Evolutionary conservation across 2,329 filamentous ascomycete genomes (phyloP).

Genomic region (Bisporella sp.): DNA sequence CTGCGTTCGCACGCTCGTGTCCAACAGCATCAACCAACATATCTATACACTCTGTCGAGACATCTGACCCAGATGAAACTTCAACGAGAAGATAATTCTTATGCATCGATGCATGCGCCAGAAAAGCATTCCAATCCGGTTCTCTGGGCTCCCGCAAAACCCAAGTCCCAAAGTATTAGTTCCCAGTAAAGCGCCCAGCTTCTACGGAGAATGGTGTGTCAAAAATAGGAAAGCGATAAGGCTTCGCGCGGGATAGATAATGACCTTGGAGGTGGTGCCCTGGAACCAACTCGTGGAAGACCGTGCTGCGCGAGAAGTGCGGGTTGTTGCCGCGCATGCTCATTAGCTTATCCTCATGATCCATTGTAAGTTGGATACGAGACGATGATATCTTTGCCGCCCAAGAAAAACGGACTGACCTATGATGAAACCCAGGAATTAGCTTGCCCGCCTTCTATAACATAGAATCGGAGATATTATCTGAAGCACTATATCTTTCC

Average conservation of each 20-base stretch:
- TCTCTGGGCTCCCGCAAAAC: constrained; percentile 42
- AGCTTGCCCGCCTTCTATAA: too few relatives aligned
- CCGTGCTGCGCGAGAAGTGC: constrained; percentile 49
- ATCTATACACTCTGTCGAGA: constrained; percentile 47
- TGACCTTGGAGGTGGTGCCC: constrained; percentile 49
- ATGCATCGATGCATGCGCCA: constrained; percentile 58
- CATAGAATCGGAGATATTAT: too few relatives aligned
- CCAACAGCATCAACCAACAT: constrained; percentile 48
- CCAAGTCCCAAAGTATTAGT: constrained; percentile 48
- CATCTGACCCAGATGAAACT: constrained; percentile 50
- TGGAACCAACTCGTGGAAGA: constrained; percentile 56
- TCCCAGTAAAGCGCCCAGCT: constrained; percentile 60
- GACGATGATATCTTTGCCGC: constrained; percentile 45
- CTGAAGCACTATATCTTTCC: too few relatives aligned
- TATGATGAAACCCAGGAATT: too few relatives aligned
- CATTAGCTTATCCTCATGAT: constrained; percentile 48
- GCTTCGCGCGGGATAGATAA: constrained; percentile 38
- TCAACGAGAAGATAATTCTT: constrained; percentile 50
- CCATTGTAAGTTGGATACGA: constrained; percentile 49
- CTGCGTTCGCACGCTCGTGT: constrained; percentile 51
- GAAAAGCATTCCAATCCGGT: constrained; percentile 51
- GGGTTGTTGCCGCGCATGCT: constrained; percentile 52
- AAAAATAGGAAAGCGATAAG: constrained; percentile 43
- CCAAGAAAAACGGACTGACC: constrained; percentile 50
- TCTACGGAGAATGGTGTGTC: constrained; percentile 52